Evolutionary conservation across 495 filamentous ascomycete genomes (phyloP).

Genomic region (Penicillium egyptiacum): DNA sequence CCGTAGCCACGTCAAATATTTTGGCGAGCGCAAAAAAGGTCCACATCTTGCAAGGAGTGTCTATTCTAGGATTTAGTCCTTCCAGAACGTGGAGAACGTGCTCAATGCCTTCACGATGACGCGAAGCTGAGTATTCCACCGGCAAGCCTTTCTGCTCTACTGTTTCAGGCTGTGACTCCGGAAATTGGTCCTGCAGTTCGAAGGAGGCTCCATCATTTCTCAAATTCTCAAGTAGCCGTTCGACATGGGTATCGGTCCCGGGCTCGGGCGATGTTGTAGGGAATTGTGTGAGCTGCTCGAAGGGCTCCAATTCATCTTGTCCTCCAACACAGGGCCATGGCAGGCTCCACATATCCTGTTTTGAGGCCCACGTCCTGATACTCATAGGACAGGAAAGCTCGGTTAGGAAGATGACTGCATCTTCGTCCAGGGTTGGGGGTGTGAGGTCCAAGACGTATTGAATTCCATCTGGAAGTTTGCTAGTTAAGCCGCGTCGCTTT

Average conservation of each 20-base stretch:
- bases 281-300: background rate
- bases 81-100: slow-evolving; percentile 56
- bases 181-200: background rate
- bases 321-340: slow-evolving; percentile 38
- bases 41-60: slow-evolving; percentile 65
- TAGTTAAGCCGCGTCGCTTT: slow-evolving; percentile 34
- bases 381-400: slow-evolving; percentile 57
- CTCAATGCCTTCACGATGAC: slow-evolving; percentile 61
- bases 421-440: slow-evolving; percentile 57
- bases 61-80: slow-evolving; percentile 50
- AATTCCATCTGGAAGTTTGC: slow-evolving; percentile 41
- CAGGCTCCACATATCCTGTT: slow-evolving; percentile 47
- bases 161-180: background rate
- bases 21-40: slow-evolving; percentile 61
- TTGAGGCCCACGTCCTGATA: slow-evolving; percentile 45
- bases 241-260: background rate
- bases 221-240: background rate
- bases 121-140: slow-evolving; percentile 58
- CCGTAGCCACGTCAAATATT: slow-evolving; percentile 50
- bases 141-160: slow-evolving; percentile 20
- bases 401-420: slow-evolving; percentile 56
- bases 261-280: background rate
- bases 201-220: background rate
- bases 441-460: slow-evolving; percentile 64
- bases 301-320: slow-evolving; percentile 31